Evolutionary conservation across 345 rosid species (phyloP).

Genomic region (Salix suchowensis): DNA sequence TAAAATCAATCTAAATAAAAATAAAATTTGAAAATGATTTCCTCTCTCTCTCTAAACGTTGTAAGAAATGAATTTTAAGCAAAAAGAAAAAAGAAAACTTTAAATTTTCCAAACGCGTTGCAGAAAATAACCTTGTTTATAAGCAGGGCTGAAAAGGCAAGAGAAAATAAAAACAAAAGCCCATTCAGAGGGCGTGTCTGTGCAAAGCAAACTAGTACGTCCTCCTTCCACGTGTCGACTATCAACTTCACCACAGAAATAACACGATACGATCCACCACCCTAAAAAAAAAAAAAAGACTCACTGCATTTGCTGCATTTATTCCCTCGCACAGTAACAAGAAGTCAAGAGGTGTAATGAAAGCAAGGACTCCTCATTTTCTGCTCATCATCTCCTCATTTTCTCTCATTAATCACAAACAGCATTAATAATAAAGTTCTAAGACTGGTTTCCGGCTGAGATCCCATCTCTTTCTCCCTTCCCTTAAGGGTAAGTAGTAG

Average conservation of each 20-base stretch:
- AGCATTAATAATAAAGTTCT: background rate
- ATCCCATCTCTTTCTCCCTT: background rate
- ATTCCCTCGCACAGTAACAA: no score
- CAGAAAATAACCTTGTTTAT: no score
- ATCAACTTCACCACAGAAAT: background rate
- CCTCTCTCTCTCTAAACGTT: no score
- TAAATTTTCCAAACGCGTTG: no score
- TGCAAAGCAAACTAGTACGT: no score
- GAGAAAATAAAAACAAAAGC: background rate
- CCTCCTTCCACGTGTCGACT: background rate
- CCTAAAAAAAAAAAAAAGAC: background rate
- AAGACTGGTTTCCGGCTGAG: background rate
- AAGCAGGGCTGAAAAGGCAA: background rate
- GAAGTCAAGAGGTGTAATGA: background rate
- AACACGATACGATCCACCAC: background rate
- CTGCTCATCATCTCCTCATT: background rate
- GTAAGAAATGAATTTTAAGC: no score
- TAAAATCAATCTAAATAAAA: no score
- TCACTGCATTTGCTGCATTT: no score
- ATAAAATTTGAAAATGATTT: no score
- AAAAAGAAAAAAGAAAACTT: no score
- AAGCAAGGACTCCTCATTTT: background rate
- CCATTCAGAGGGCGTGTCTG: no score
- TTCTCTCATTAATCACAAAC: background rate
- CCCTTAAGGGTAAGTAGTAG: background rate